These are phyloP conservation scores for Cryptosporidium meleagridis DNA, from an alignment of 169 alveolate species.

Conservation along the genomic window DNA sequence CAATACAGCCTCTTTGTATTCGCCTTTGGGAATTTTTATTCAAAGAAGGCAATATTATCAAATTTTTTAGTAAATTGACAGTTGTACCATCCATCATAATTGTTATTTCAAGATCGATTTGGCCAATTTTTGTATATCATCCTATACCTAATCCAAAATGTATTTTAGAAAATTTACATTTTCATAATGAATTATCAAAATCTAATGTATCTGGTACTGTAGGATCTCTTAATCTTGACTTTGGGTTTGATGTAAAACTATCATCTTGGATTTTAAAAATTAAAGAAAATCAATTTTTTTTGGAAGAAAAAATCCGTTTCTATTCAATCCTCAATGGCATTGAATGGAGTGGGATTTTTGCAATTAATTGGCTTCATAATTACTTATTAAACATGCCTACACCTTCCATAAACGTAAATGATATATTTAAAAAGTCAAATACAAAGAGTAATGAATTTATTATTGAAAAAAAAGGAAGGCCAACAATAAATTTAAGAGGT, in stretches of 20 bases:
- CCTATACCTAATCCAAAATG: slow-evolving; percentile 5
- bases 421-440: background rate
- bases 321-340: slow-evolving; percentile 25
- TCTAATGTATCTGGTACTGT: background rate
- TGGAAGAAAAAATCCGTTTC: background rate
- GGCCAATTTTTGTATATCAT: slow-evolving; percentile 74
- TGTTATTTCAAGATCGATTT: slow-evolving; percentile 48
- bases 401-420: background rate
- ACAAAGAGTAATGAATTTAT: background rate
- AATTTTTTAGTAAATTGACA: background rate
- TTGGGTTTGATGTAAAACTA: background rate
- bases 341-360: slow-evolving; percentile 70
- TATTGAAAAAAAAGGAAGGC: slow-evolving; percentile 43
- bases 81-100: slow-evolving; percentile 37
- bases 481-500: slow-evolving; percentile 29
- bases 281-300: background rate
- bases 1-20: slow-evolving; percentile 63
- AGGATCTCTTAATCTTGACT: background rate
- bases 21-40: slow-evolving; percentile 46
- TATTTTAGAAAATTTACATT: background rate
- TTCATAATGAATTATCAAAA: background rate
- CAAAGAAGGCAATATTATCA: background rate
- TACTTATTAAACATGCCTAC: background rate
- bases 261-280: slow-evolving; percentile 5
- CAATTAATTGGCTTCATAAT: slow-evolving; percentile 22